Base-by-base conservation (phyloP, 306 rosid genomes). In the Aeschynomene evenia region DNA sequence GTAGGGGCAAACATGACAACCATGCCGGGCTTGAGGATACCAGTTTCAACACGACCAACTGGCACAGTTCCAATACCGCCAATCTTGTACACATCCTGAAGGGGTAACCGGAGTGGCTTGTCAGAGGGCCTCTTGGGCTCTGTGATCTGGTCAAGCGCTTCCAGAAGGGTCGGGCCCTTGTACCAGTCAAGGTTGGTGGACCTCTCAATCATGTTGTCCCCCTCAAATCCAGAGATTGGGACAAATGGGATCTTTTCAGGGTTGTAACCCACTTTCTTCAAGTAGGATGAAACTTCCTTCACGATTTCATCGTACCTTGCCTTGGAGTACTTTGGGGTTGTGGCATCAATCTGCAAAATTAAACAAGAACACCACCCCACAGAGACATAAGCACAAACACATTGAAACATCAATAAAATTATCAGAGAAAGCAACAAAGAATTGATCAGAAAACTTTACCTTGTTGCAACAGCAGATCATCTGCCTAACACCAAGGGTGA, bases 401-500 rank as follows among this genome's bases (percentile, higher is more conserved):
- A 45, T 4, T 16, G 7, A n/a, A 14, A n/a, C 10, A 18, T 1
- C 23, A 16, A 16, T 1, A 48, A 48, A 7, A 48, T 48, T 2
- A 18, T 7, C 23, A 6, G 7, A 46, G 20, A 16, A 1, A 40
- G 3, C 42, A 46, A 6, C 21, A 6, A 15, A 46, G 2, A 18
- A n/a, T 6, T 1, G 12, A 9, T 19, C 4, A 16, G 50, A 5
- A 66, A 7, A 16, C 2, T 33, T 5, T 16, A 75, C 80, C 70
- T 70, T 80, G 77, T 75, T 80, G 29, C 84, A 80, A 28, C 62
- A 80, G 80, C 62, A 55, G 19, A 55, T 55, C 83, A 79, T 79
- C 68, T 79, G 80, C 66, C n/a, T 75, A 23, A 80, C 84, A 63
- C 84, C 80, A 65, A 81, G 85, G 18, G 79, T 81, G 42, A 80